These are phyloP conservation scores for Tritrichomonas foetus DNA, from an alignment of 208 protist genomes.

Conservation along the genomic window DNA sequence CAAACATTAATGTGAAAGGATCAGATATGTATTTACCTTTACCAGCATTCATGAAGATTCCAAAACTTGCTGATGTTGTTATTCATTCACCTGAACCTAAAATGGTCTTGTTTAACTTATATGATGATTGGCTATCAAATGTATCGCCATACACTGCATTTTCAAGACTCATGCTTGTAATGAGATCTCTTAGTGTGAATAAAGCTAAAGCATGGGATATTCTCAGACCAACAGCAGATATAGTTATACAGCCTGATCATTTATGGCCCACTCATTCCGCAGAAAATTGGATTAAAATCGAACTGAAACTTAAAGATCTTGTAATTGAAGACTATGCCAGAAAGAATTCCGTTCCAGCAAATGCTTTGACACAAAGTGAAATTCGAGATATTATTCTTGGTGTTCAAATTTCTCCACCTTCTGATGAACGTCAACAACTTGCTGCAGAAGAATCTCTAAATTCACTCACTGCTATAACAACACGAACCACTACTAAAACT, in stretches of 20 bases:
- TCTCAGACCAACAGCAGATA: conserved; percentile 86
- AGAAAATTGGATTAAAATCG: conserved; percentile 95
- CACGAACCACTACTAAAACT: conserved; percentile 49
- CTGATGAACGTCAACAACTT: conserved; percentile 87
- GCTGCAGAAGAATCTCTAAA: conserved; percentile 77
- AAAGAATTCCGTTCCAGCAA: conserved; percentile 98
- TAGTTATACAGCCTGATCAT: conserved; percentile 87
- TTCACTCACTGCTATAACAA: conserved; percentile 32
- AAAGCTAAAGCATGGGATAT: conserved; percentile 84
- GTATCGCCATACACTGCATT: conserved; percentile 98
- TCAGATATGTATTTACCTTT: conserved; percentile 97
- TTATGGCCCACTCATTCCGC: conserved; percentile 98
- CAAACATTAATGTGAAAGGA: conserved; percentile 99
- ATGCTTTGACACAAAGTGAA: conserved; percentile 96
- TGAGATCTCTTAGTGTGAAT: conserved; percentile 95
- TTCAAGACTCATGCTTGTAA: conserved; percentile 95
- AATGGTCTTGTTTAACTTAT: conserved; percentile 97
- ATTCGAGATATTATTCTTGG: conserved; percentile 99
- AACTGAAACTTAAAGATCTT: conserved; percentile 96
- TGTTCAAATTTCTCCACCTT: conserved; percentile 94
- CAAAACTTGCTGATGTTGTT: conserved; percentile 97
- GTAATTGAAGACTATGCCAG: conserved; percentile 98
- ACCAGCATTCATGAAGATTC: conserved; percentile 93
- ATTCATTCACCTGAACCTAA: conserved; percentile 96
- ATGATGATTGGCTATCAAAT: conserved; percentile 99